Evolutionary conservation across 139 green algal genomes (phyloP).

Genomic region (Marvania coccoides): DNA sequence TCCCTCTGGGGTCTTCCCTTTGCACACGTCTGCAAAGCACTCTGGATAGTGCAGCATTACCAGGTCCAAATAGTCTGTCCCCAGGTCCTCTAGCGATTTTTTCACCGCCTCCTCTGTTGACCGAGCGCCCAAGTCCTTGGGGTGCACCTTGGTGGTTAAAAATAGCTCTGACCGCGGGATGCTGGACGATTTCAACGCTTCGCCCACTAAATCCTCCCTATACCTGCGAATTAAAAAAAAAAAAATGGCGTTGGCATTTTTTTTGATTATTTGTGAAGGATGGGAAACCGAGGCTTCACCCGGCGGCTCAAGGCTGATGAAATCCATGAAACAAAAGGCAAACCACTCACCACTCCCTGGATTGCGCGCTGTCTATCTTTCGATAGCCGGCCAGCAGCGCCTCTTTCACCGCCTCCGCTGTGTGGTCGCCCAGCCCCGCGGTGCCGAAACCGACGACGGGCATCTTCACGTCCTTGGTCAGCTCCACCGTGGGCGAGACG

Average conservation of each 20-base stretch:
- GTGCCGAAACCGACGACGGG: slow-evolving; percentile 73
- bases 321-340: too few relatives aligned
- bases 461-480: slow-evolving; percentile 49
- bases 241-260: too few relatives aligned
- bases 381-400: slow-evolving; percentile 58
- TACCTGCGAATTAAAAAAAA: too few relatives aligned
- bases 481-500: slow-evolving; percentile 5
- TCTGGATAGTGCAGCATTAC: slow-evolving; percentile 80
- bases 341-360: slow-evolving; percentile 68
- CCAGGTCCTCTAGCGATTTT: slow-evolving; percentile 42
- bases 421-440: slow-evolving; percentile 53
- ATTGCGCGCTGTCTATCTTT: slow-evolving; percentile 63
- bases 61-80: slow-evolving; percentile 63
- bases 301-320: too few relatives aligned
- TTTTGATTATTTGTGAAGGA: too few relatives aligned
- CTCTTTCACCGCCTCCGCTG: slow-evolving; percentile 36
- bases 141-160: slow-evolving; percentile 80
- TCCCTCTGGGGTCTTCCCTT: slow-evolving; percentile 9
- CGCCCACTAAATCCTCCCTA: slow-evolving; percentile 63
- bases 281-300: too few relatives aligned
- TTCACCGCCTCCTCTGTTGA: slow-evolving; percentile 24
- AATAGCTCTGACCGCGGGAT: slow-evolving; percentile 55
- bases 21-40: slow-evolving; percentile 58
- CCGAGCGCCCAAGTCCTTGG: slow-evolving; percentile 53
- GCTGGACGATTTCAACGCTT: slow-evolving; percentile 22